Evolutionary conservation across 2,329 filamentous ascomycete species (phyloP), one percentile per base, ranked within the genome.

Genomic region (Xylariaceae sp.): DNA sequence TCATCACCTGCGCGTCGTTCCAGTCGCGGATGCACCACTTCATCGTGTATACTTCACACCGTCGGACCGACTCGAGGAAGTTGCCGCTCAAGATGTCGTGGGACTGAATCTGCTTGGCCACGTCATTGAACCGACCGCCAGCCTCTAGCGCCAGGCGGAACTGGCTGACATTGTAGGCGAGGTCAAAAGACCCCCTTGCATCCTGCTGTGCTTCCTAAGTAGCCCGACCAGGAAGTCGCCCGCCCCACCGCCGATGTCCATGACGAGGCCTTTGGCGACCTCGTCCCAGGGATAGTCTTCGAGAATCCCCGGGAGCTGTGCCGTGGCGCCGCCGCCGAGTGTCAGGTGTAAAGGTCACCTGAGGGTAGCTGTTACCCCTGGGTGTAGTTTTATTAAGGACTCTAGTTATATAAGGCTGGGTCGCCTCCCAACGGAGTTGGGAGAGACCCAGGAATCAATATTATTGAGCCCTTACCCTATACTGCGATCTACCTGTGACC

Each of bases 21-120:
- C 76, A 79, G 59, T 78, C 69, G 50, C 78, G 76, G 9, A 79
- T 67, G 41, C 66, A 71, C 76, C 76, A 78, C 48, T 78, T 78
- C 65, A 73, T 71, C 2, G 62, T 65, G 55, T 72, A 72, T 1
- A 66, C 60, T 11, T 72, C 65, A 23, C 41, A 73, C 0, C 56
- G 12, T 0, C 75, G 75, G 1, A 79, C 63, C 4, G 50, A 26
- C 5, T 63, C 21, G 3, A 77, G 65, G 62, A 79, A 79, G 60
- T 78, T 73, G 0, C 77, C 76, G 0, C 47, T 63, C 29, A 75
- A 65, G 6, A 78, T 57, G 36, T 71, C 61, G 3, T 41, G 39
- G 2, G 3, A n/a, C 0, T 60, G 37, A 0, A 79, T 54, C 3
- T 69, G 71, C 8, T 62, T 55, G 0, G 53, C 65, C 1, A 79